These are phyloP conservation scores for Pseudogymnoascus sp. DNA, from an alignment of 2,329 filamentous ascomycete genomes.

Conservation along the genomic window DNA sequence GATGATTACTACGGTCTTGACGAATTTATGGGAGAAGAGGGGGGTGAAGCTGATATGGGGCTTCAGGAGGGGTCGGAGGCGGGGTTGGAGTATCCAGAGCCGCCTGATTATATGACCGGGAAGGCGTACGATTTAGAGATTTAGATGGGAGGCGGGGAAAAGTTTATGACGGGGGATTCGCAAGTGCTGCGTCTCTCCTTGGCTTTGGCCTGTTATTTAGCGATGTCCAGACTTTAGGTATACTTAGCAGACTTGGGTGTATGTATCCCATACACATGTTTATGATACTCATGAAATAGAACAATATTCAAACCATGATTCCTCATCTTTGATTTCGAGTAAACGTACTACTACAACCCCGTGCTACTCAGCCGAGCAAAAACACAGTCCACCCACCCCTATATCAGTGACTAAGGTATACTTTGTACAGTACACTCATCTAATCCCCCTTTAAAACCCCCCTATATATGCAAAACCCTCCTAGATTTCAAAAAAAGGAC, in stretches of 20 bases:
- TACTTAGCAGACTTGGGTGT: not conserved
- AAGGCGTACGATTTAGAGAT: not conserved
- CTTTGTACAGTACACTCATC: not conserved
- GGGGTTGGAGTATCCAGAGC: not conserved
- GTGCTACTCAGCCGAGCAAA: not conserved
- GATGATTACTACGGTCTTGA: not conserved
- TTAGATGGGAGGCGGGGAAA: not conserved
- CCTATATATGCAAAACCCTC: not conserved
- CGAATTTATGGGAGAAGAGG: not conserved
- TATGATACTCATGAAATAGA: not conserved
- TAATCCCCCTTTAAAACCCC: not conserved
- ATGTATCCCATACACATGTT: not conserved
- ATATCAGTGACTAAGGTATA: slow-evolving; percentile 1
- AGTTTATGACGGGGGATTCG: not conserved
- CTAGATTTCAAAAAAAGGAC: not conserved
- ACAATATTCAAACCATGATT: slow-evolving; percentile 1
- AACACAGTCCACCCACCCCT: not conserved
- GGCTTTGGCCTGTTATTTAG: not conserved
- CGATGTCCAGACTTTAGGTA: not conserved
- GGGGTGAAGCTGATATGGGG: not conserved
- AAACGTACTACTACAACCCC: not conserved
- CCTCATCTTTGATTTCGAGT: not conserved
- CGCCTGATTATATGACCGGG: not conserved
- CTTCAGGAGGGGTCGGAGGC: not conserved
- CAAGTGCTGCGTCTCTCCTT: slow-evolving; percentile 2